phyloP scores from a whole-genome alignment of 305 asterid species.

The Rubia tinctorum region DNA sequence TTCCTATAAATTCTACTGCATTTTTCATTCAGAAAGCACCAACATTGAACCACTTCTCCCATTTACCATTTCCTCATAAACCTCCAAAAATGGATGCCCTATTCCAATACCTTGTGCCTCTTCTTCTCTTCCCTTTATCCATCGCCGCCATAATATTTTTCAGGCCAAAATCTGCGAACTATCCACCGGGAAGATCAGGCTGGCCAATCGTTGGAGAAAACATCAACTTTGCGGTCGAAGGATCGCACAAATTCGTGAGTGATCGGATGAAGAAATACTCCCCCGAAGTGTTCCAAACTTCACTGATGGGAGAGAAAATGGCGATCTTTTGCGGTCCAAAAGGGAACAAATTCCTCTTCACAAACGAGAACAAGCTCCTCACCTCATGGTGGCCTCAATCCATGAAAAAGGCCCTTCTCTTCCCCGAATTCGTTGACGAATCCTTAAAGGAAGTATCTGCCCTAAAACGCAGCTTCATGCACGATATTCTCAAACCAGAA shows the following conservation, averaged over 20 bases:
- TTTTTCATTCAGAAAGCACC: not conserved
- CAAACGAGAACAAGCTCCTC: not conserved
- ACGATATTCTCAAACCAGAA: not conserved
- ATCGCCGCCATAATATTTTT: not conserved
- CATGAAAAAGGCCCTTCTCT: not conserved
- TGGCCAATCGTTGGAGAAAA: not conserved
- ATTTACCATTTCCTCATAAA: not conserved
- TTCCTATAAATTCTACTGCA: not conserved
- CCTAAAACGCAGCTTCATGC: not conserved
- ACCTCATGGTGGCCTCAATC: not conserved
- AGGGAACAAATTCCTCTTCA: not conserved
- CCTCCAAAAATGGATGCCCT: not conserved
- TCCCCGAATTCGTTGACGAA: not conserved
- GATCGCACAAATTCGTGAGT: not conserved
- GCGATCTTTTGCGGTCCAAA: not conserved
- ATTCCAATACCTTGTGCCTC: not conserved
- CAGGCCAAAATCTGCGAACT: not conserved
- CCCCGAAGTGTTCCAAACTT: not conserved
- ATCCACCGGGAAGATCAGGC: not conserved
- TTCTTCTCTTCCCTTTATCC: not conserved
- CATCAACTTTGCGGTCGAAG: not conserved
- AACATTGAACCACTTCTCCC: not conserved
- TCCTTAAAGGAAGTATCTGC: not conserved
- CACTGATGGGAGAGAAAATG: not conserved
- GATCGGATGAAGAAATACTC: not conserved